phyloP scores from a whole-genome alignment of 2,329 filamentous ascomycete species.

The Trichoderma sp. region DNA sequence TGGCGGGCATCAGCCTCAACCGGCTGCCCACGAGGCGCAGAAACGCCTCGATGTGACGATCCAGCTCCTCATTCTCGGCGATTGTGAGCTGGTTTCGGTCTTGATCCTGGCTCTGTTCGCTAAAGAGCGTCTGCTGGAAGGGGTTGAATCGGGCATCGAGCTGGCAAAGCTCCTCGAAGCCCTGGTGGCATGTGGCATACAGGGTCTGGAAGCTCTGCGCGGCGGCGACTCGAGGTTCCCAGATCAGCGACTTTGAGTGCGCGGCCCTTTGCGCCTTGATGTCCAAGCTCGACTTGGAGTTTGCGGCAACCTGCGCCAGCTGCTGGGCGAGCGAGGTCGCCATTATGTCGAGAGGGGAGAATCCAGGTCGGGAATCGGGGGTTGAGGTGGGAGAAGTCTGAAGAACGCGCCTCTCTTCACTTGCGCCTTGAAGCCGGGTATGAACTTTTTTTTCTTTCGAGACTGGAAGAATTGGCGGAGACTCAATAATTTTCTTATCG shows the following conservation, averaged over 20 bases:
- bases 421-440: slow-evolving; percentile 35
- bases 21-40: slow-evolving; percentile 76
- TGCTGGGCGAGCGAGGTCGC: slow-evolving; percentile 87
- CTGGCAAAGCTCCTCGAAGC: slow-evolving; percentile 87
- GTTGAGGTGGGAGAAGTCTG: slow-evolving; percentile 22
- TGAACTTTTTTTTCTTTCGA: slow-evolving; percentile 38
- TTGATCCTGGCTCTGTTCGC: slow-evolving; percentile 86
- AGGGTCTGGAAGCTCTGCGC: slow-evolving; percentile 89
- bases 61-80: slow-evolving; percentile 78
- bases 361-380: slow-evolving; percentile 15
- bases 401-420: slow-evolving; percentile 32
- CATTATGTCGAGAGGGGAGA: slow-evolving; percentile 55
- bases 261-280: slow-evolving; percentile 89
- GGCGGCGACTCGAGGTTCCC: slow-evolving; percentile 80
- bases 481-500: slow-evolving; percentile 37
- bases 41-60: slow-evolving; percentile 78
- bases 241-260: slow-evolving; percentile 93
- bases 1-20: slow-evolving; percentile 79
- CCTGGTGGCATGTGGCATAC: slow-evolving; percentile 83
- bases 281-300: slow-evolving; percentile 87
- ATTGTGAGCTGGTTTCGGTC: slow-evolving; percentile 84
- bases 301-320: slow-evolving; percentile 86
- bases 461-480: slow-evolving; percentile 31
- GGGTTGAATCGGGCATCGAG: slow-evolving; percentile 77
- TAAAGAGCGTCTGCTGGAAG: slow-evolving; percentile 82